These are phyloP conservation scores for Erodium trifolium DNA, from an alignment of 441 rosid genomes.

Conservation along the genomic window DNA sequence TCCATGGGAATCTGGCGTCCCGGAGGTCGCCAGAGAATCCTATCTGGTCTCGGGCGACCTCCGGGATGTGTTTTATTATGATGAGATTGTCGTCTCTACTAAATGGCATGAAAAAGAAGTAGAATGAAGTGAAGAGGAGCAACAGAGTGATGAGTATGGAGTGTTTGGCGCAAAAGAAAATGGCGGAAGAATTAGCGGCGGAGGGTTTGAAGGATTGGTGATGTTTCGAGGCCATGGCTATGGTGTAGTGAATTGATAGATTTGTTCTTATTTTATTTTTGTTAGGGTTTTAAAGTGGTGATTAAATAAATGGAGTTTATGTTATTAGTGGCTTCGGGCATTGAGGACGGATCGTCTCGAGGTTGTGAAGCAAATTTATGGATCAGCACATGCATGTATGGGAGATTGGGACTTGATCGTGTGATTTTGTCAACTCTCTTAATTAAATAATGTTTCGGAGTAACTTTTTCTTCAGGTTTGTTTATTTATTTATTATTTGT, in stretches of 20 bases:
- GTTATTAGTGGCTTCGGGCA: neutral
- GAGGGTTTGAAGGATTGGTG: conserved; percentile 28
- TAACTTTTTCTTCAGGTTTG: too few species aligned
- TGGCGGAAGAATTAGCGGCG: conserved; percentile 14
- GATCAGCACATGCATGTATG: neutral
- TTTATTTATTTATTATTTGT: too few species aligned
- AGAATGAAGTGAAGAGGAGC: conserved; percentile 32
- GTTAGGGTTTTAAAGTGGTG: neutral
- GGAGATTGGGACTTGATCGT: too few species aligned
- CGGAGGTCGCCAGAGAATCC: conserved; percentile 48
- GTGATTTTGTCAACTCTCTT: too few species aligned
- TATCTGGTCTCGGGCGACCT: neutral
- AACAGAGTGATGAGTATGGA: conserved; percentile 28
- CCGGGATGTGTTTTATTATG: neutral
- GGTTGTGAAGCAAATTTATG: neutral
- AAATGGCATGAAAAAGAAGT: conserved; percentile 30
- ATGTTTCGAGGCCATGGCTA: conserved; percentile 26
- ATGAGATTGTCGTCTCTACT: neutral
- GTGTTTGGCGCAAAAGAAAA: conserved; percentile 23
- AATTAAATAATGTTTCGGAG: too few species aligned
- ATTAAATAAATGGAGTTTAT: neutral
- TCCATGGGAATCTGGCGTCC: conserved; percentile 50
- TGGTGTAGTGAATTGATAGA: neutral
- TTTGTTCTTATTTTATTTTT: neutral
- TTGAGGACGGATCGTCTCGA: neutral